A percentile compares a stretch with the other conserved stretches of the same genome.
Evolutionary conservation across 2,329 filamentous ascomycete genomes (phyloP).

Genomic region (Colletotrichum karsti): DNA sequence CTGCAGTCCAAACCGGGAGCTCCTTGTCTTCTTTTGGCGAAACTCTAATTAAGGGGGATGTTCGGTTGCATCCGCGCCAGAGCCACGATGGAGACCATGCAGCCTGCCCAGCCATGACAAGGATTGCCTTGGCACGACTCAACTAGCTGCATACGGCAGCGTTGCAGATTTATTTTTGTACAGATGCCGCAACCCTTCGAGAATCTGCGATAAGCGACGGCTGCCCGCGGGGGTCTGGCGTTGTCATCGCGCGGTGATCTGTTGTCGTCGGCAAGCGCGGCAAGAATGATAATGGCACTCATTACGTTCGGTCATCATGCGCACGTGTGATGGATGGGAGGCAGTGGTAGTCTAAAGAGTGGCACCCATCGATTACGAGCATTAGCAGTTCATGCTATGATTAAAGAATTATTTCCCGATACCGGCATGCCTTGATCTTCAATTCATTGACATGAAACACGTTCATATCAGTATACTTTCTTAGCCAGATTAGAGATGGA

Average conservation of each 20-base stretch:
- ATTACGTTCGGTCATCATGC: background rate
- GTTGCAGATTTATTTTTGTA: conserved; percentile 14
- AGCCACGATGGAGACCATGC: background rate
- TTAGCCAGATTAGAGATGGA: background rate
- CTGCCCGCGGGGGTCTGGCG: background rate
- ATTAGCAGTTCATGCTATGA: conserved; percentile 2
- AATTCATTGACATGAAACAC: too few species aligned
- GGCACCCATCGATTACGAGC: background rate
- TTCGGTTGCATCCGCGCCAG: conserved; percentile 11
- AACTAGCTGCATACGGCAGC: background rate
- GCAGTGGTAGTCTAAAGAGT: background rate
- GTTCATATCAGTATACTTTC: too few species aligned
- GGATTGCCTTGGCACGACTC: conserved; percentile 5
- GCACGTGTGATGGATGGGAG: too few species aligned
- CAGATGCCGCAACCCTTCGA: background rate
- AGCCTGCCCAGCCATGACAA: background rate
- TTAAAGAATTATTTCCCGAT: background rate
- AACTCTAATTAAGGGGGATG: conserved; percentile 8
- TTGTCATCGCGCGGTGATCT: background rate
- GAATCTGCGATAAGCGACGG: background rate
- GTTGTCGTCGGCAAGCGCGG: background rate
- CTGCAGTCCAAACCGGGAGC: background rate
- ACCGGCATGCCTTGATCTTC: background rate
- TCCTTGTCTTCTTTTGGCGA: background rate
- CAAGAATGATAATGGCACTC: background rate